Evolutionary conservation across 768 basidiomycete genomes (phyloP), one percentile per base, ranked within the genome.

Genomic region (Russula earlei): DNA sequence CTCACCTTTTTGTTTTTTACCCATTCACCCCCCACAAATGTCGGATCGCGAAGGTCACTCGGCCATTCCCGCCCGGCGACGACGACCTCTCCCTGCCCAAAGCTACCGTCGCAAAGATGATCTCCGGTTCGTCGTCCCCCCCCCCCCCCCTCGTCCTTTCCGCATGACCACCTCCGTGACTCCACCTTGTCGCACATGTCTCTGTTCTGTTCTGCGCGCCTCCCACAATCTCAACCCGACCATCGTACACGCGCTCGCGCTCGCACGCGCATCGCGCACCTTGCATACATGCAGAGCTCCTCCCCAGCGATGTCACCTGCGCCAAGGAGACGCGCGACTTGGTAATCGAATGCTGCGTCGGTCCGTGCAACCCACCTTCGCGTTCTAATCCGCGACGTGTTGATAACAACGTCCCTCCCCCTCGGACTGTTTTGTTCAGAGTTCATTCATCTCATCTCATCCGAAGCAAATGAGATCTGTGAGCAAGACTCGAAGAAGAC

Each of bases 401-500:
- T n/a, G n/a, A n/a, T n/a, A n/a, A n/a, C n/a, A n/a, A n/a, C n/a
- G n/a, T n/a, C n/a, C n/a, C n/a, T n/a, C n/a, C n/a, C 29, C 10
- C 29, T 31, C 29, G 29, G 29, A 31, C 36, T 52, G 48, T 40
- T 11, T 44, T 59, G 36, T 64, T 15, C 71, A 99, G 96, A 99
- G 76, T 99, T 98, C 69, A 94, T 99, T 59, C 91, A 98, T 68
- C 73, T 98, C 70, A 87, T 99, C 68, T 95, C 96, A 17, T 91
- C 93, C 9, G 92, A 97, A 68, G 91, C 96, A 50, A 98, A 98
- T 69, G 91, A 97, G 62, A 91, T 97, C 59, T 99, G 96, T 66
- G 96, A 98, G 67, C 86, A 91, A 68, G 93, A 95, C 67, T 91
- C 91, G 24, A 97, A 96, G 76, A 99, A 99, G 75, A 99, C 96